Evolutionary conservation across 495 filamentous ascomycete species (phyloP).

Genomic region (Niebla homalea): DNA sequence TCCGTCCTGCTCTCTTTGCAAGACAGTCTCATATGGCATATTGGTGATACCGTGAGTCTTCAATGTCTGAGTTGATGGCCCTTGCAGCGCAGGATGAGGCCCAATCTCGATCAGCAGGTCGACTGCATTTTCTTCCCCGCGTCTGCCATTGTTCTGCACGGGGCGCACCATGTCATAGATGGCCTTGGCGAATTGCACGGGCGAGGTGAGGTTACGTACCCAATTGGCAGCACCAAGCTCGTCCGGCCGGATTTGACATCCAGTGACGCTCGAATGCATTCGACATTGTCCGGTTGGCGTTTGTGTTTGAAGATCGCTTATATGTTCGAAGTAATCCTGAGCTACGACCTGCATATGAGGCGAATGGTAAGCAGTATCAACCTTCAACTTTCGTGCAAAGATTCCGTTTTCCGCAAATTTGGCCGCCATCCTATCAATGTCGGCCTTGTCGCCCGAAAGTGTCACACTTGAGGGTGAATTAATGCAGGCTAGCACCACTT

Average conservation of each 20-base stretch:
- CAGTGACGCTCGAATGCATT: conserved; percentile 32
- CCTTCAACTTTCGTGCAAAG: conserved; percentile 29
- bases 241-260: conserved; percentile 9
- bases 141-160: neutral
- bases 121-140: conserved; percentile 7
- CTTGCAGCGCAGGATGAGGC: conserved; percentile 32
- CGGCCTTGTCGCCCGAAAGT: conserved; percentile 19
- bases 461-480: conserved; percentile 27
- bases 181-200: conserved; percentile 26
- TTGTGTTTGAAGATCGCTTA: conserved; percentile 21
- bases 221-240: conserved; percentile 24
- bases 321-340: conserved; percentile 2
- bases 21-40: conserved; percentile 24
- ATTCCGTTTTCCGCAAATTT: conserved; percentile 20
- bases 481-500: conserved; percentile 19
- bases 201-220: conserved; percentile 30
- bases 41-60: conserved; percentile 7
- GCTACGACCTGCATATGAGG: conserved; percentile 23
- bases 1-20: conserved; percentile 25
- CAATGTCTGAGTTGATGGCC: conserved; percentile 30
- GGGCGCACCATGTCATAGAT: conserved; percentile 7
- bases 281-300: conserved; percentile 4
- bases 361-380: conserved; percentile 32
- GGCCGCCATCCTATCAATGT: conserved; percentile 21
- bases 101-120: conserved; percentile 38